Base-by-base conservation (phyloP, 192 early-diverging fungal genomes). In the Funneliformis mosseae region DNA sequence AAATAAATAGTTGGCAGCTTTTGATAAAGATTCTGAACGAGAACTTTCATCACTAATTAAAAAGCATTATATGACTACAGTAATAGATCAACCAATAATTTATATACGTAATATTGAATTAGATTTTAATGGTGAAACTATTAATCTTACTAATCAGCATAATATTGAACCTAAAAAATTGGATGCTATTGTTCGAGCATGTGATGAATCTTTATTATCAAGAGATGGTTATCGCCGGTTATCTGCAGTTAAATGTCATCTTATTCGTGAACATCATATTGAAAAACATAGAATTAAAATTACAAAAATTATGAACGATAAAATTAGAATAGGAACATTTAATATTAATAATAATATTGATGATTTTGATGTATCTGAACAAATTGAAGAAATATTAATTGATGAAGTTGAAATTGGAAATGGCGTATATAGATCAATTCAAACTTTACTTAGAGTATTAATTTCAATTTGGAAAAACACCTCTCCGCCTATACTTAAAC, bases 71-170 rank as follows among this genome's bases (percentile, higher is more conserved):
- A 38, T 42, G 16, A 69, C 4, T 39, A 39, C 11, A 38, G 33
- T 6, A 69, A 69, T 0, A 8, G 38, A 14, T 18, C 7, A 69
- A 39, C 38, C 38, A 42, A 39, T 69, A 69, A 16, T 69, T 69
- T 42, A 10, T 69, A 4, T 69, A 38, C 3, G 33, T 6, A 69
- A 69, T 6, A 69, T 69, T 39, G 18, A 28, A 69, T 69, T 69
- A 69, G 67, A 69, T 69, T 69, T 39, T 42, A 69, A 69, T 69
- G 38, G 6, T 69, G 14, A 69, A 69, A 39, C 33, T 42, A 41
- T 69, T 14, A 39, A 39, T n/a, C 7, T 69, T 6, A 16, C 18
- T 18, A 21, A 69, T 69, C 11, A 69, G 12, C 0, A 69, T 38
- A n/a, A 69, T 10, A 21, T 8, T 69, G 16, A 69, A 39, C 10